Evolutionary conservation across 495 filamentous ascomycete genomes (phyloP).

Genomic region (Tricharina praecox): DNA sequence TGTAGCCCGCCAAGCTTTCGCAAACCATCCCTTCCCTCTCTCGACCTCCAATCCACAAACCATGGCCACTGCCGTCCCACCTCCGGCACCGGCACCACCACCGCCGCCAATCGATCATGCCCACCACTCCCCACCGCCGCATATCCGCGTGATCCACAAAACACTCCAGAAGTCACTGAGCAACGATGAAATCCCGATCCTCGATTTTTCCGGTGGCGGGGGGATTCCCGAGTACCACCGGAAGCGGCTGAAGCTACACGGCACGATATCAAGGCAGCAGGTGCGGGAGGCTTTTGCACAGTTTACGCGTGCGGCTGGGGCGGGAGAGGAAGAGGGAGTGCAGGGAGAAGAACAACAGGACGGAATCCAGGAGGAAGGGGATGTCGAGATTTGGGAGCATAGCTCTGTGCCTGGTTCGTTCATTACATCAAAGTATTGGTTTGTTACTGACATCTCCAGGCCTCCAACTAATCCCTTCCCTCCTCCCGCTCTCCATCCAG

Average conservation of each 20-base stretch:
- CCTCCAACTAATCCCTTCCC: constrained; percentile 32
- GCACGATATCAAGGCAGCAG: not conserved
- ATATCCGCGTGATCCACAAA: constrained; percentile 18
- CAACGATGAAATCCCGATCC: constrained; percentile 7
- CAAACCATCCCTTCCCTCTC: too few relatives aligned
- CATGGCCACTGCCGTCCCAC: too few relatives aligned
- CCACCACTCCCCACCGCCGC: constrained; percentile 12
- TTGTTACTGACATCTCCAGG: constrained; percentile 6
- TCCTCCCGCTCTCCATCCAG: constrained; percentile 28
- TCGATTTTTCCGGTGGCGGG: constrained; percentile 10
- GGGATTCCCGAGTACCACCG: constrained; percentile 10
- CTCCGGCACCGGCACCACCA: not conserved
- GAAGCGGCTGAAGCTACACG: constrained; percentile 1
- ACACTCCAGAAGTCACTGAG: constrained; percentile 12
- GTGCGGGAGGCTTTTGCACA: not conserved
- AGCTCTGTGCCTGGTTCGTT: constrained; percentile 16
- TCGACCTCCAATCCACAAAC: too few relatives aligned
- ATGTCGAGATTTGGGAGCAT: constrained; percentile 15
- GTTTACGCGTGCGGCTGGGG: constrained; percentile 5
- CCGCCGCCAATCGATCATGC: constrained; percentile 16
- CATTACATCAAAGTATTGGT: constrained; percentile 1
- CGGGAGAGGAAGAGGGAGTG: not conserved
- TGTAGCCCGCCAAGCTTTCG: too few relatives aligned
- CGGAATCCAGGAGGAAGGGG: too few relatives aligned
- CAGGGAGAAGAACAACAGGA: too few relatives aligned